Percentiles rank a stretch among this genome's conserved stretches.
phyloP scores from a whole-genome alignment of 139 green algal genomes.

The Closterium sp. region DNA sequence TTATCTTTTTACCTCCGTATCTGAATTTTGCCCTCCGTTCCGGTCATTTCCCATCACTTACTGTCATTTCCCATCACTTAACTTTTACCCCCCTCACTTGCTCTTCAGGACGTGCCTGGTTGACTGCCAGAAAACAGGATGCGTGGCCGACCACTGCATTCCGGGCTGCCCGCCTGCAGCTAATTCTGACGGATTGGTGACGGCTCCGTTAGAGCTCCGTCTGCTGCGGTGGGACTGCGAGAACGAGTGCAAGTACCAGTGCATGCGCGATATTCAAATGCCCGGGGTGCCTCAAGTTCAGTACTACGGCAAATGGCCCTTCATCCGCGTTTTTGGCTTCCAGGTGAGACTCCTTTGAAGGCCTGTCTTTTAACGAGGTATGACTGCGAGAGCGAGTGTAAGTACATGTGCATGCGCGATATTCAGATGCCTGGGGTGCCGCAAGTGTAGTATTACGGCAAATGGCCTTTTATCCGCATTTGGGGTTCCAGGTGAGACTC shows the following conservation, averaged over 20 bases:
- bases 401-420: conserved; percentile 69
- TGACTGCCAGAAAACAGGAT: not conserved
- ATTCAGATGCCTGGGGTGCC: not conserved
- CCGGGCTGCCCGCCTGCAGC: not conserved
- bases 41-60: too few species aligned
- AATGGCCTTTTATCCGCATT: conserved; percentile 81
- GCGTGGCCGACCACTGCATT: conserved; percentile 8
- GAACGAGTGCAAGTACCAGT: conserved; percentile 77
- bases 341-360: conserved; percentile 19
- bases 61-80: too few species aligned
- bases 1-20: too few species aligned
- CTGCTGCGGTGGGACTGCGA: conserved; percentile 29
- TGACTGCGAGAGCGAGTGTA: conserved; percentile 61
- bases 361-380: not conserved
- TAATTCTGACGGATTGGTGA: not conserved
- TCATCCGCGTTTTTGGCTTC: conserved; percentile 64
- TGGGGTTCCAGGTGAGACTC: conserved; percentile 52
- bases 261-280: conserved; percentile 51
- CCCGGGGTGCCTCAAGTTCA: conserved; percentile 53
- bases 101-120: not conserved
- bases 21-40: too few species aligned
- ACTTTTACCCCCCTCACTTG: too few species aligned
- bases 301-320: conserved; percentile 91
- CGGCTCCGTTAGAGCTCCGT: conserved; percentile 2
- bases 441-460: conserved; percentile 78